Base-by-base conservation (phyloP, 345 rosid species). In the Litchi chinensis region DNA sequence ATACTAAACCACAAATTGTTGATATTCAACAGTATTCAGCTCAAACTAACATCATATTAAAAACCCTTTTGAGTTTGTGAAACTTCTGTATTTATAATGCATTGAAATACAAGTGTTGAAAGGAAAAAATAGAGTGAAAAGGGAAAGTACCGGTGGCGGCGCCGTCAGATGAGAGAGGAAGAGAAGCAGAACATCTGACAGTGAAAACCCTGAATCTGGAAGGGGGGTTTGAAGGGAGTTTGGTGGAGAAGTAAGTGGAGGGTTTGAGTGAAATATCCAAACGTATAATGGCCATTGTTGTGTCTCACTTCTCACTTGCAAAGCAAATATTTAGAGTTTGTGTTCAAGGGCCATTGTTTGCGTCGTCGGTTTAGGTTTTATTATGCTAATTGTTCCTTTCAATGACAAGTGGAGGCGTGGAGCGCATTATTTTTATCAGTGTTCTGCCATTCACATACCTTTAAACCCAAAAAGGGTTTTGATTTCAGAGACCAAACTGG, bases 121-220 rank as follows among this genome's bases (percentile, higher is more conserved):
- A 18, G 21, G 46, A 2, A 8, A 32, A 56, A n/a, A 5, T 39
- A 8, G 40, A 63, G 37, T 32, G 71, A 39, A 37, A 63, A 6
- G 40, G 16, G 37, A 19, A 19, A 43, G 5, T 87, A 93, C 98
- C 94, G 21, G 90, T 70, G 79, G 89, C 75, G 65, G 89, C 79
- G 43, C 76, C 86, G 40, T 82, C 81, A 8, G 91, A 71, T 50
- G 87, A 71, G 75, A 85, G 82, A 44, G 90, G 74, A 67, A 86
- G 82, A 44, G 90, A 71, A 65, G 86, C 82, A 12, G 90, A 87
- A 80, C 97, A 93, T 60, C 84, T 83, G 77, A 93, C 79, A 21
- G 83, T 22, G 43, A 90, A 84, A 79, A 83, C 56, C 77, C 85
- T 77, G 77, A 44, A 41, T 22, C 79, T 87, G 52, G 77, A 76